Base-by-base conservation (phyloP, 2,329 filamentous ascomycete species). In the Aspergillus ibericus region DNA sequence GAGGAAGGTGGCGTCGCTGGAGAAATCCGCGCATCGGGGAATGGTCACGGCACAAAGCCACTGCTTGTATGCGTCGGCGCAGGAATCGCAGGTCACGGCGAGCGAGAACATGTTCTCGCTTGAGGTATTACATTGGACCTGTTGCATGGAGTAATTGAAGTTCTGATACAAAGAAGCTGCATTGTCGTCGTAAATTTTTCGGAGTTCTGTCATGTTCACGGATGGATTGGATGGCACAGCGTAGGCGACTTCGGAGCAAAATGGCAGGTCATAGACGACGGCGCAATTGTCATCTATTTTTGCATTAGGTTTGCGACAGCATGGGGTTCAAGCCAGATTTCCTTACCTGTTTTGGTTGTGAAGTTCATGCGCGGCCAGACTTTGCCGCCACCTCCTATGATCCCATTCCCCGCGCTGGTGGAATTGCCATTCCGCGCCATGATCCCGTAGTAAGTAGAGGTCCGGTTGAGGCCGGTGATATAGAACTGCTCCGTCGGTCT, bases 31-130 rank as follows among this genome's bases (percentile, higher is more conserved):
- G 78, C 95, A 99, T 29, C 93, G 90, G 1, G 95, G 95, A 61
- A 99, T 95, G 15, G 87, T 89, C 27, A 98, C 92, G 22, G 91
- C 90, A 78, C 95, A 99, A 18, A 99, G 87, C 95, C 95, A 99
- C 69, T 87, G 82, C 74, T 96, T 97, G 82, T 99, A 99, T 8
- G 92, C 91, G 0, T 72, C 70, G 15, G 81, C 85, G 76, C 95
- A 99, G 74, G 96, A 84, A 44, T 80, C 75, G 79, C 95, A 99
- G 65, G 77, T 85, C 42, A 87, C 85, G 1, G 86, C 89, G 13
- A 98, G 85, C 1, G 92, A 96, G 77, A 96, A 99, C 63, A 85
- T 84, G 13, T 90, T 86, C 34, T 88, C 87, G 1, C 84, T 77
- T 0, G 84, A 84, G 2, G 91, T 88, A 67, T 96, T 88, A 80